Evolutionary conservation across 495 filamentous ascomycete species (phyloP).

Genomic region (Wilcoxina mikolae): DNA sequence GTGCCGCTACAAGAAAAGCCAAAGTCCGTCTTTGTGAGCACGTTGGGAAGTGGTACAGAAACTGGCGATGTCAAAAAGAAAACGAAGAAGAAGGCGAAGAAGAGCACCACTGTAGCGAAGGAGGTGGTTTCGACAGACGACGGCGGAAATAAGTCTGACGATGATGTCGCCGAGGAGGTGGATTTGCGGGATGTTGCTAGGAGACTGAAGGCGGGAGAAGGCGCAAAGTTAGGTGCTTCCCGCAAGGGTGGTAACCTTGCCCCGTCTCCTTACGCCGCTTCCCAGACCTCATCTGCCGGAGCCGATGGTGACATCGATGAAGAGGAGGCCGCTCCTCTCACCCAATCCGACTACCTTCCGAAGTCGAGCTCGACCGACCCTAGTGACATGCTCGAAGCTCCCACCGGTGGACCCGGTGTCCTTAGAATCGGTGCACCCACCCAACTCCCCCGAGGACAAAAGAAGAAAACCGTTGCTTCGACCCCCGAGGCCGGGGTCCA

Average conservation of each 20-base stretch:
- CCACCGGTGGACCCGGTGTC: conserved; percentile 30
- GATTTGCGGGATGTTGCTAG: not conserved
- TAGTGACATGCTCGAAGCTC: conserved; percentile 37
- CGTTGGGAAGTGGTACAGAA: not conserved
- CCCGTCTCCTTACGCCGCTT: conserved; percentile 5
- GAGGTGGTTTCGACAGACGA: not conserved
- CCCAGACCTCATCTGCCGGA: conserved; percentile 30
- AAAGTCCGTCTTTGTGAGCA: not conserved
- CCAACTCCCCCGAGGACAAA: conserved; percentile 30
- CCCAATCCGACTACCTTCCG: conserved; percentile 16
- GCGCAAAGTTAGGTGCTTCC: too few relatives aligned
- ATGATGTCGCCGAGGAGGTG: not conserved
- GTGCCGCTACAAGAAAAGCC: not conserved
- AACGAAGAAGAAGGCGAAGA: not conserved
- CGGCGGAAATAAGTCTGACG: not conserved
- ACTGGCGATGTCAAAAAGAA: not conserved
- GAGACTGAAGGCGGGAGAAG: conserved; percentile 18
- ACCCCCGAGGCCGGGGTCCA: conserved; percentile 24
- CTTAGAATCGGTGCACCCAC: conserved; percentile 32
- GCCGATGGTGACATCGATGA: conserved; percentile 34
- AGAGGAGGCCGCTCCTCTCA: conserved; percentile 20
- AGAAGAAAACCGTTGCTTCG: conserved; percentile 21
- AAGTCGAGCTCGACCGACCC: conserved; percentile 23
- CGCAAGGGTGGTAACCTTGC: conserved; percentile 15
- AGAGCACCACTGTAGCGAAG: not conserved